These are phyloP conservation scores for Agrocybe praecox DNA, from an alignment of 768 basidiomycete genomes.

Conservation along the genomic window DNA sequence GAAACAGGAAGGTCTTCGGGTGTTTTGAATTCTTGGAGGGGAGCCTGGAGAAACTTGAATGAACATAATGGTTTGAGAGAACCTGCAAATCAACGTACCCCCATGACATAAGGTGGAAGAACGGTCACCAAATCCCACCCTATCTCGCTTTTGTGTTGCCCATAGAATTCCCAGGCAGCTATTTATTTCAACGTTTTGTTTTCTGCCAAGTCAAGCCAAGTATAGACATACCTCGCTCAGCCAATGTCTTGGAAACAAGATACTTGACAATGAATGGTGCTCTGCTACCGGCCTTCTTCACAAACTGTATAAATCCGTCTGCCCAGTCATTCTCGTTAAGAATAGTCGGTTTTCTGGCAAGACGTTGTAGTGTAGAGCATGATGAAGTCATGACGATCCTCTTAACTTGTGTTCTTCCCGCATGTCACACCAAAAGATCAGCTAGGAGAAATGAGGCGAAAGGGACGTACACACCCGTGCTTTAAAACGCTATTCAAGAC, in stretches of 20 bases:
- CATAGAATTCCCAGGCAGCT: conserved; percentile 46
- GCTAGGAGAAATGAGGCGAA: neutral
- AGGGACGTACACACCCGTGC: conserved; percentile 38
- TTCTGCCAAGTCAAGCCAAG: neutral
- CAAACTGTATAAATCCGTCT: conserved; percentile 42
- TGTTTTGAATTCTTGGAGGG: conserved; percentile 36
- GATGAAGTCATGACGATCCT: conserved; percentile 75
- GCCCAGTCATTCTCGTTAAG: conserved; percentile 68
- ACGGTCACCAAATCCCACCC: conserved; percentile 54
- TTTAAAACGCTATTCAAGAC: conserved; percentile 62
- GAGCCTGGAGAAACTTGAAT: conserved; percentile 34
- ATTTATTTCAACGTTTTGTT: too few species aligned
- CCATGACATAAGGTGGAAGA: conserved; percentile 43
- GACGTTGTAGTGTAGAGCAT: conserved; percentile 43
- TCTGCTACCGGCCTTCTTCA: conserved; percentile 48
- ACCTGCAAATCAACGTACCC: neutral
- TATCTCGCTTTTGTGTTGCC: conserved; percentile 42
- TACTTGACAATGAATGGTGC: conserved; percentile 45
- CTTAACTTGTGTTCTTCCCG: conserved; percentile 49
- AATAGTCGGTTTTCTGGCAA: conserved; percentile 23
- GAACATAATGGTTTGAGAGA: neutral
- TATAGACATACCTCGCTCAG: conserved; percentile 51
- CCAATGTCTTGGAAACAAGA: conserved; percentile 64
- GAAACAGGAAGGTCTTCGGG: neutral
- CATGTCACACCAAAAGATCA: neutral